These are phyloP conservation scores for Geum urbanum DNA, from an alignment of 306 rosid species.

Conservation along the genomic window DNA sequence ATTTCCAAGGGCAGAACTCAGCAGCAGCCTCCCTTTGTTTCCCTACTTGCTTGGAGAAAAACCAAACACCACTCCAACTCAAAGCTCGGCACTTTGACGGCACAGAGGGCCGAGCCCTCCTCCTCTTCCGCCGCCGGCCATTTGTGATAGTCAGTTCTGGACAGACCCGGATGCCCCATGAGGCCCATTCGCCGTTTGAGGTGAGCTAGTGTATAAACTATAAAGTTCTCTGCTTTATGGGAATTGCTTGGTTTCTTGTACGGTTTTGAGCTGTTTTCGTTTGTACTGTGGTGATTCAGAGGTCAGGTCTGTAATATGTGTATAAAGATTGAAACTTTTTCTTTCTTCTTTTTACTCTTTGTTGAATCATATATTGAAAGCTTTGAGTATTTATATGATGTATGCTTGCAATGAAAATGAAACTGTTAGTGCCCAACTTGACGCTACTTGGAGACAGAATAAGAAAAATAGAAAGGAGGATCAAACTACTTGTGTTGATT, in stretches of 20 bases:
- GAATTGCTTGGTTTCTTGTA: not conserved
- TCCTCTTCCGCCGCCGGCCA: not conserved
- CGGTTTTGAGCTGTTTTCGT: not conserved
- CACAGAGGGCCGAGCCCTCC: slow-evolving; percentile 32
- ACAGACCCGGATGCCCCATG: slow-evolving; percentile 12
- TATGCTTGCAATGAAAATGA: not conserved
- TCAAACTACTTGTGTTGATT: not conserved
- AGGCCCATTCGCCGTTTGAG: slow-evolving; percentile 2
- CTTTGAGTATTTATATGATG: not conserved
- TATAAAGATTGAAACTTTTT: slow-evolving; percentile 7
- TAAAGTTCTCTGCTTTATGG: slow-evolving; percentile 14
- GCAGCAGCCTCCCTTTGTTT: slow-evolving; percentile 17
- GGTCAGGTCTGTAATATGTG: slow-evolving; percentile 5
- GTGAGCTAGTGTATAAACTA: not conserved
- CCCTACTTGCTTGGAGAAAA: slow-evolving; percentile 51
- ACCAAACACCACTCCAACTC: not conserved
- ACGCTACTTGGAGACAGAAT: not conserved
- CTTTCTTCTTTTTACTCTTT: too few species aligned
- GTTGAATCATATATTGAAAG: not conserved
- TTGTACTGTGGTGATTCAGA: not conserved
- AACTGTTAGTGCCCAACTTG: not conserved
- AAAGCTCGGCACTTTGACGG: slow-evolving; percentile 30
- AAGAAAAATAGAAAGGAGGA: not conserved
- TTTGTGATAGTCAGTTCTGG: not conserved
- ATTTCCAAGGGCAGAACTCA: slow-evolving; percentile 18